phyloP scores from a whole-genome alignment of 148 eudicot species.

The Amaranthus cruentus region DNA sequence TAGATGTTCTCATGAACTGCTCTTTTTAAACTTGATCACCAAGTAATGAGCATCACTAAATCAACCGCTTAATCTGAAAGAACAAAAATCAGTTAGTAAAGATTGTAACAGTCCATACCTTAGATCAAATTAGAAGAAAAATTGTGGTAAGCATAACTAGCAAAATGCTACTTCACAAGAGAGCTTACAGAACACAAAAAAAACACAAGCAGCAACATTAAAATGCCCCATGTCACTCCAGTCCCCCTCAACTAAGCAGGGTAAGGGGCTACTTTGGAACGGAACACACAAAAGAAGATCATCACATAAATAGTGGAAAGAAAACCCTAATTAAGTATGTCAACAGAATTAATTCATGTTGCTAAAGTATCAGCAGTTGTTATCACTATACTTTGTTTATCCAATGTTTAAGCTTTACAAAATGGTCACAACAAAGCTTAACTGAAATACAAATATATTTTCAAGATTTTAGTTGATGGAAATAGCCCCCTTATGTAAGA shows the following conservation, averaged over 20 bases:
- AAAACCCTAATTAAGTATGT: neutral
- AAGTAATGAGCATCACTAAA: constrained; percentile 4
- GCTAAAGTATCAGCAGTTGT: too few species aligned
- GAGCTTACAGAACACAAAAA: neutral
- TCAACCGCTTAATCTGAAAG: constrained; percentile 20
- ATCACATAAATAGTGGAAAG: neutral
- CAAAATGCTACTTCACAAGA: neutral
- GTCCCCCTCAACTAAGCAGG: too few species aligned
- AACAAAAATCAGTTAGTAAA: constrained; percentile 5
- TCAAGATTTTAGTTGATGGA: too few species aligned
- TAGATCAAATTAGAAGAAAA: neutral
- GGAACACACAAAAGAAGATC: neutral
- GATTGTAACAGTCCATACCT: neutral
- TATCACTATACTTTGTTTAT: too few species aligned
- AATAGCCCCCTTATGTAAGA: too few species aligned
- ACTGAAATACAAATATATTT: too few species aligned
- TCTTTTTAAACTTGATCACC: constrained; percentile 9
- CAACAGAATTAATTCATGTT: neutral
- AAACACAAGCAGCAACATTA: neutral
- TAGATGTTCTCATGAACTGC: neutral
- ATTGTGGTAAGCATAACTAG: too few species aligned
- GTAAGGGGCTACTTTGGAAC: too few species aligned
- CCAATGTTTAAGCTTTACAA: too few species aligned
- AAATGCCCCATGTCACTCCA: too few species aligned
- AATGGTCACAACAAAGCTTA: too few species aligned